These are phyloP conservation scores for Moringa oleifera DNA, from an alignment of 345 rosid species.

Conservation along the genomic window DNA sequence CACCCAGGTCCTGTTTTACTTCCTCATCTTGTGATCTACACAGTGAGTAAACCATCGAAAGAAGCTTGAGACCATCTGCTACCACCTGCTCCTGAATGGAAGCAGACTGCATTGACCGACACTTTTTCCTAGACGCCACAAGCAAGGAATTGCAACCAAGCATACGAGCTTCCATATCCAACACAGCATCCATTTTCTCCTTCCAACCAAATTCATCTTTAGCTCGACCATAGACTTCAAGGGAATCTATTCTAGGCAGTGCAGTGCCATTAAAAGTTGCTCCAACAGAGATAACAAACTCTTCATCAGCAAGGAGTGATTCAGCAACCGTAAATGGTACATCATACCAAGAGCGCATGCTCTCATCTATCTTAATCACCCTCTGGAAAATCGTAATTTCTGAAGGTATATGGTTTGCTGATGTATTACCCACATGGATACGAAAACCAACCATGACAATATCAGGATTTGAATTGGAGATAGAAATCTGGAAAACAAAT, in stretches of 20 bases:
- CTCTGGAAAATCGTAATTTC: slow-evolving; percentile 89
- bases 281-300: slow-evolving; percentile 74
- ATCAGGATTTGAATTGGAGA: slow-evolving; percentile 91
- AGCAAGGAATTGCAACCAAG: slow-evolving; percentile 70
- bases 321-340: slow-evolving; percentile 95
- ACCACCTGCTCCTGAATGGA: slow-evolving; percentile 83
- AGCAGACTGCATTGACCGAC: slow-evolving; percentile 57
- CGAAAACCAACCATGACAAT: slow-evolving; percentile 98
- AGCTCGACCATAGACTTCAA: slow-evolving; percentile 94
- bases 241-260: slow-evolving; percentile 81
- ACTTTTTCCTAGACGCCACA: slow-evolving; percentile 64
- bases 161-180: slow-evolving; percentile 94
- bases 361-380: slow-evolving; percentile 87
- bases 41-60: slow-evolving; percentile 59
- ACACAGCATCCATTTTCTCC: slow-evolving; percentile 85
- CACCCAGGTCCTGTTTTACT: slow-evolving; percentile 38
- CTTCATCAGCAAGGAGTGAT: slow-evolving; percentile 97
- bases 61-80: slow-evolving; percentile 86
- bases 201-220: slow-evolving; percentile 99
- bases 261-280: slow-evolving; percentile 76
- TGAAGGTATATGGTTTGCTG: slow-evolving; percentile 88
- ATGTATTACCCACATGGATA: slow-evolving; percentile 81
- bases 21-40: slow-evolving; percentile 55
- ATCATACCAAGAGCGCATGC: slow-evolving; percentile 95
- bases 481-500: slow-evolving; percentile 55